These are phyloP conservation scores for Arabidopsis suecica DNA, from an alignment of 345 rosid genomes.

Conservation along the genomic window DNA sequence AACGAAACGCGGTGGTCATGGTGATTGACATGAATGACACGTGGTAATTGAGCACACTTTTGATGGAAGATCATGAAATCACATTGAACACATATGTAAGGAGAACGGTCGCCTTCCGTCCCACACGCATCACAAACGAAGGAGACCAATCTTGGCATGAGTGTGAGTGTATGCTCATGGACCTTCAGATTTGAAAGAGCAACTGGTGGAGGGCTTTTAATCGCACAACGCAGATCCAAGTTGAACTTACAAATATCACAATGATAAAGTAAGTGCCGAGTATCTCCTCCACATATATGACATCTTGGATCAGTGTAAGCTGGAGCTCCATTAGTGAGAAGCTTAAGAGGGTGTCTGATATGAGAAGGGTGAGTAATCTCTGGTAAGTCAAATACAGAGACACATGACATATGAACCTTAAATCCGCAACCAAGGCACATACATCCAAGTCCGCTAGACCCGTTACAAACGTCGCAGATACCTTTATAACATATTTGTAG, in stretches of 20 bases:
- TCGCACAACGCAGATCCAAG: neutral
- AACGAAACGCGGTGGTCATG: constrained; percentile 23
- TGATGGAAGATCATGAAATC: neutral
- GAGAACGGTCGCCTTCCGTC: neutral
- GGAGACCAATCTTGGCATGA: constrained; percentile 8
- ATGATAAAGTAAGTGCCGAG: neutral
- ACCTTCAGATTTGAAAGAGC: neutral
- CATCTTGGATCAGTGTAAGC: neutral
- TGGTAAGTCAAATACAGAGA: neutral
- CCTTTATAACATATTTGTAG: too few species aligned
- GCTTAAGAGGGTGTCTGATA: neutral
- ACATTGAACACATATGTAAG: constrained; percentile 5
- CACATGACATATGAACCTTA: neutral
- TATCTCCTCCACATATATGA: neutral
- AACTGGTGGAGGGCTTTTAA: too few species aligned
- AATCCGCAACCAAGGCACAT: neutral
- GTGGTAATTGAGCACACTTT: constrained; percentile 1
- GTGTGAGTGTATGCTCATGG: constrained; percentile 38
- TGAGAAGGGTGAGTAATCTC: neutral
- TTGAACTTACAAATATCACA: constrained; percentile 36
- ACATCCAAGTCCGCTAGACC: too few species aligned
- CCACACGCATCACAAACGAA: constrained; percentile 42
- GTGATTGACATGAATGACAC: constrained; percentile 1
- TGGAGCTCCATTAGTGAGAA: neutral
- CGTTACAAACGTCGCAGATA: too few species aligned